A percentile compares a stretch with the other conserved stretches of the same genome.
Conservation (phyloP, 768 basidiomycete genomes). For the Suillus americanus region DNA sequence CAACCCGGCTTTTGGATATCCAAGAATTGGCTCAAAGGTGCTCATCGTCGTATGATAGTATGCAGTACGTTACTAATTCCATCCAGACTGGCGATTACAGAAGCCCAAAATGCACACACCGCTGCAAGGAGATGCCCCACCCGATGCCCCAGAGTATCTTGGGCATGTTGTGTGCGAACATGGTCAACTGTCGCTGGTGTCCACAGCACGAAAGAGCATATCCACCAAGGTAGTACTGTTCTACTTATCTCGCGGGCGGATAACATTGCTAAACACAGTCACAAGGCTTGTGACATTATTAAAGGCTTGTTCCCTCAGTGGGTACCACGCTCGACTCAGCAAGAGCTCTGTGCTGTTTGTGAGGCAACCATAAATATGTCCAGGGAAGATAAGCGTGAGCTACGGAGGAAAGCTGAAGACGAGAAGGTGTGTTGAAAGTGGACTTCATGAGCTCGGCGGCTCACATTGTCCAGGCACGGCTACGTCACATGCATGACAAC, state of each 20-base stretch:
- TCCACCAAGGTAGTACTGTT: conserved; percentile 49
- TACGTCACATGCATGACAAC: conserved; percentile 63
- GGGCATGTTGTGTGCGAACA: conserved; percentile 75
- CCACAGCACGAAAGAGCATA: conserved; percentile 58
- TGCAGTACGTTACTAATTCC: conserved; percentile 7
- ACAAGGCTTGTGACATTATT: conserved; percentile 59
- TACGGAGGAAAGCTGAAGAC: conserved; percentile 68
- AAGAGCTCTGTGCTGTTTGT: conserved; percentile 64
- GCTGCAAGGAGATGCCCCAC: conserved; percentile 61
- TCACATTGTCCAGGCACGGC: conserved; percentile 46
- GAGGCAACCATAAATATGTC: conserved; percentile 52
- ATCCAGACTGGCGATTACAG: conserved; percentile 66
- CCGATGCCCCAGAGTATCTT: conserved; percentile 56
- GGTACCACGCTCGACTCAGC: conserved; percentile 50
- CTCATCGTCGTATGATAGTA: conserved; percentile 13
- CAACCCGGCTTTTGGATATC: conserved; percentile 68
- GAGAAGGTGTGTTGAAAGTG: conserved; percentile 60
- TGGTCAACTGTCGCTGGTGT: conserved; percentile 54
- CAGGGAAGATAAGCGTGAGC: conserved; percentile 60
- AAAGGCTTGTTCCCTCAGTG: conserved; percentile 62
- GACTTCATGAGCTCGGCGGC: conserved; percentile 3
- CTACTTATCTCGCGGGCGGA: not conserved
- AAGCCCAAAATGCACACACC: conserved; percentile 77
- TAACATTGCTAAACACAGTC: conserved; percentile 12
- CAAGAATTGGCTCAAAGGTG: conserved; percentile 77